These are phyloP conservation scores for Russula virescens DNA, from an alignment of 768 basidiomycete species.

Conservation along the genomic window DNA sequence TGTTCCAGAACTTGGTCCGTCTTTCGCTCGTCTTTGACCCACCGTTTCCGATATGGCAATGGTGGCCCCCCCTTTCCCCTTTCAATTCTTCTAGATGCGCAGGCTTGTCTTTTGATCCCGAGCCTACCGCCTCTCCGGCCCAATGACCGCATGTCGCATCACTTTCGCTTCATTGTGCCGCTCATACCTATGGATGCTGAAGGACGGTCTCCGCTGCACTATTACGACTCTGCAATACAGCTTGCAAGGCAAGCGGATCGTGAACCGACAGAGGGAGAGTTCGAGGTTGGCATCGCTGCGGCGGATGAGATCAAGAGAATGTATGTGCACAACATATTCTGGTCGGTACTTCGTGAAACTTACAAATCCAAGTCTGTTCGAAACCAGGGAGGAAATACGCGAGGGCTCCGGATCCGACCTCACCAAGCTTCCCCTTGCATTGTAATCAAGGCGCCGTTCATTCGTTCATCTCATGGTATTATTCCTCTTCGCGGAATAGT, in stretches of 20 bases:
- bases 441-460: background rate
- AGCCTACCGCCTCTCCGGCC: constrained; percentile 64
- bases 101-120: constrained; percentile 69
- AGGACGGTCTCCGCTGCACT: constrained; percentile 63
- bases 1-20: constrained; percentile 61
- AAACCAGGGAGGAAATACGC: constrained; percentile 60
- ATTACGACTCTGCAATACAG: constrained; percentile 74
- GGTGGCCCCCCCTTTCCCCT: background rate
- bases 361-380: constrained; percentile 43
- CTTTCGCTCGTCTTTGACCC: background rate
- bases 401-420: constrained; percentile 48
- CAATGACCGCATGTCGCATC: constrained; percentile 70
- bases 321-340: constrained; percentile 39
- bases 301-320: constrained; percentile 55
- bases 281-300: constrained; percentile 54
- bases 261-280: constrained; percentile 66
- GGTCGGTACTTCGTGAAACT: constrained; percentile 2
- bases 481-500: background rate
- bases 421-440: constrained; percentile 1
- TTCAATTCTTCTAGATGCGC: constrained; percentile 44
- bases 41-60: background rate
- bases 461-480: background rate
- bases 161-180: constrained; percentile 71
- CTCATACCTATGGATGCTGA: constrained; percentile 53
- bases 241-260: constrained; percentile 54